These are phyloP conservation scores for Aspergillus sp. DNA, from an alignment of 2,329 filamentous ascomycete species.

Conservation along the genomic window DNA sequence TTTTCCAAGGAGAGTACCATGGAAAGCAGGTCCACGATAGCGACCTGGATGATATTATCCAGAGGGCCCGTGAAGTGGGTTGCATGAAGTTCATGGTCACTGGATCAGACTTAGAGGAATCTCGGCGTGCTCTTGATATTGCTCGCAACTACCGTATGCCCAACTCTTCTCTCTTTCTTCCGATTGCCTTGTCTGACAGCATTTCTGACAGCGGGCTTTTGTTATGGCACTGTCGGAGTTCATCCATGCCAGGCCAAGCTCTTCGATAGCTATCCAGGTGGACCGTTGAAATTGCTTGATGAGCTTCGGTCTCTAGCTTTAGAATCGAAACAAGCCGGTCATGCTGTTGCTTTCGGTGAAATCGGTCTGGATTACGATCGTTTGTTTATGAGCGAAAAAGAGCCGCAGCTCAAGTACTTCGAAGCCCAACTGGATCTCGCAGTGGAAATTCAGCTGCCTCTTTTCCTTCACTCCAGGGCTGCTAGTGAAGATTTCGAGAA, in stretches of 20 bases:
- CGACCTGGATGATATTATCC: conserved; percentile 61
- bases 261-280: conserved; percentile 59
- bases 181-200: conserved; percentile 9
- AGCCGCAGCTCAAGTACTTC: conserved; percentile 80
- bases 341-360: conserved; percentile 82
- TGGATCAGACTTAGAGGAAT: conserved; percentile 79
- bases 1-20: conserved; percentile 81
- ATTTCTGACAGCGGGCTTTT: conserved; percentile 59
- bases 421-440: conserved; percentile 76
- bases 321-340: conserved; percentile 51
- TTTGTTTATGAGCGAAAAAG: conserved; percentile 72
- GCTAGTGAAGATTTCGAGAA: conserved; percentile 79
- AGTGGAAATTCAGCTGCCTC: conserved; percentile 69
- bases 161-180: conserved; percentile 4
- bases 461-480: conserved; percentile 89
- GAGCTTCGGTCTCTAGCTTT: conserved; percentile 62
- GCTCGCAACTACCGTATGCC: conserved; percentile 67
- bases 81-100: conserved; percentile 91
- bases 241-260: conserved; percentile 84
- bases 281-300: conserved; percentile 43
- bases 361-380: conserved; percentile 96
- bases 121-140: conserved; percentile 67
- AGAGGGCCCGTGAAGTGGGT: conserved; percentile 70
- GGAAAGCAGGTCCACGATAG: conserved; percentile 59
- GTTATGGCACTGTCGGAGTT: conserved; percentile 88